Evolutionary conservation across 768 basidiomycete genomes (phyloP), one percentile per base, ranked within the genome.

Genomic region (Xerocomellus dryophilus): DNA sequence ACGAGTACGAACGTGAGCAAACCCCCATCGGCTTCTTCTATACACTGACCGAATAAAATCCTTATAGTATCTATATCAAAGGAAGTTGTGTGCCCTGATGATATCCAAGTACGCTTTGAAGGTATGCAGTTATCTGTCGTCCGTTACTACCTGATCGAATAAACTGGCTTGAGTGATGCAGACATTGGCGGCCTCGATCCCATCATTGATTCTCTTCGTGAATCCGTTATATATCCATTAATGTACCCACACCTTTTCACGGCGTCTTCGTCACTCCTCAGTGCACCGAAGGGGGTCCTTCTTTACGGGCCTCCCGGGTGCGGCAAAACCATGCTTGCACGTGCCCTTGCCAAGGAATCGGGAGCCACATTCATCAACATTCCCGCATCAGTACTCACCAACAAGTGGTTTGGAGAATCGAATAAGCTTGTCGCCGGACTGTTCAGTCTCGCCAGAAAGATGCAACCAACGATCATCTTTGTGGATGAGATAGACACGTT

Each of bases 321-420:
- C 60, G 97, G 97, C 23, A 99, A 99, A 76, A 98, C 97, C 2
- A 95, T 99, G 93, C 80, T 99, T n/a, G 97, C 97, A 2, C 96
- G 96, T 68, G 96, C 96, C 2, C 80, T 99, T 8, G 97, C 97
- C 12, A 97, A 96, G 68, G 95, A 99, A 75, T 93, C 90, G 3
- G 91, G 93, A 17, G 97, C 97, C 7, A 96, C 94, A 0, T 99
- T 99, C 67, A 96, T 98, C 74, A 92, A 92, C 69, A 80, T 92
- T 54, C 81, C 87, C 7, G 81, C 86, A 34, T 86, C 85, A 3
- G 84, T 83, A 9, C 75, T 91, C 57, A 85, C 85, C 27, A 86
- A 82, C 73, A 88, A 89, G 66, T 90, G 89, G 90, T 91, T 86
- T 60, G 90, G 90, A 34, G 90, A 93, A 67, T 86, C 84, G 12